A percentile compares a stretch with the other conserved stretches of the same genome.
These are phyloP conservation scores for Lyophyllum atratum DNA, from an alignment of 768 basidiomycete genomes.

Conservation along the genomic window DNA sequence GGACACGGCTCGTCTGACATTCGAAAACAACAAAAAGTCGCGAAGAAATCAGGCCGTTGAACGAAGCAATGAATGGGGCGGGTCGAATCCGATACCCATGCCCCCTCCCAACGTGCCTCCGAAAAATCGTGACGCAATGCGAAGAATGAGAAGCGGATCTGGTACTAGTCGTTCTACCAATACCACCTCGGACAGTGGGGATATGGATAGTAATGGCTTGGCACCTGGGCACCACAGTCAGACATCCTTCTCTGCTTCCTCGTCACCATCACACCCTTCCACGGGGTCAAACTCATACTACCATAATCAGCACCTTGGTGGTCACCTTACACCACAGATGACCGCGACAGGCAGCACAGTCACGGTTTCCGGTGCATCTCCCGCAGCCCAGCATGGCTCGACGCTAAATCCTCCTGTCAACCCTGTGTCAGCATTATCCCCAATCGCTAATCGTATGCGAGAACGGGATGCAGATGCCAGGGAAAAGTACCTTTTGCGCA, in stretches of 20 bases:
- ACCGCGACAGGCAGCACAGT: slow-evolving; percentile 32
- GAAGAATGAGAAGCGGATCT: slow-evolving; percentile 78
- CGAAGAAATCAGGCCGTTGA: slow-evolving; percentile 73
- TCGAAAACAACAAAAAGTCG: slow-evolving; percentile 77
- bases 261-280: slow-evolving; percentile 62
- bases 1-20: slow-evolving; percentile 77
- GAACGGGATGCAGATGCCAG: slow-evolving; percentile 86
- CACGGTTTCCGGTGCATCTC: slow-evolving; percentile 31
- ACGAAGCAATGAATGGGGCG: slow-evolving; percentile 63
- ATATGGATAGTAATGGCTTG: slow-evolving; percentile 48
- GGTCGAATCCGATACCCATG: slow-evolving; percentile 38
- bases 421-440: slow-evolving; percentile 60
- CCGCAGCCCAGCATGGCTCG: slow-evolving; percentile 33
- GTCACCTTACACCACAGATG: slow-evolving; percentile 29
- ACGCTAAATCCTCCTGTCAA: slow-evolving; percentile 34
- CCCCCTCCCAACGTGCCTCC: slow-evolving; percentile 46
- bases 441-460: slow-evolving; percentile 77
- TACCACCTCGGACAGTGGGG: slow-evolving; percentile 73
- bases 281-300: slow-evolving; percentile 47
- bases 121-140: slow-evolving; percentile 42
- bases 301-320: slow-evolving; percentile 27
- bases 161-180: slow-evolving; percentile 75
- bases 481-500: slow-evolving; percentile 81
- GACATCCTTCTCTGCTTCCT: slow-evolving; percentile 59
- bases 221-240: slow-evolving; percentile 45